Conservation (phyloP, 164 flowering plant species). For the Tetracentron sinense region DNA sequence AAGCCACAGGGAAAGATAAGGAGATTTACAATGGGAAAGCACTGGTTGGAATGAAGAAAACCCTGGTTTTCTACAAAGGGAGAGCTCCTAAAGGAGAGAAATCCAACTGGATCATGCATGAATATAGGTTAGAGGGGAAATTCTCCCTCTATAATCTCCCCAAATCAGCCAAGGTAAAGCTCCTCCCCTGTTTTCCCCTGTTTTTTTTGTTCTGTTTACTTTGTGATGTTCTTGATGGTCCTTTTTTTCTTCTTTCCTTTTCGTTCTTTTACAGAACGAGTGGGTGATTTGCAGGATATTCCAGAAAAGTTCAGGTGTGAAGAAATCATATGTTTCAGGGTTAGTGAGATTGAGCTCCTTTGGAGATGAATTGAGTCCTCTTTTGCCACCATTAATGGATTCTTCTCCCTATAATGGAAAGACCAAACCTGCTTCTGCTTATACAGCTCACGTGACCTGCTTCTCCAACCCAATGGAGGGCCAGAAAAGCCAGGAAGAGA, state of each 20-base stretch:
- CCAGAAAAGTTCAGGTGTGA: constrained; percentile 74
- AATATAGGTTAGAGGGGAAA: constrained; percentile 79
- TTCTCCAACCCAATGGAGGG: constrained; percentile 52
- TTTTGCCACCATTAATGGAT: constrained; percentile 68
- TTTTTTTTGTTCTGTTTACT: constrained; percentile 8
- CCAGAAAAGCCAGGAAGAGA: constrained; percentile 22
- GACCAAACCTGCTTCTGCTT: constrained; percentile 13
- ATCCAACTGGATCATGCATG: constrained; percentile 94
- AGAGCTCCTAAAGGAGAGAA: constrained; percentile 96
- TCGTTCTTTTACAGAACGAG: constrained; percentile 60
- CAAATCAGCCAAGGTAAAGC: constrained; percentile 57
- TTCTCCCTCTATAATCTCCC: constrained; percentile 62
- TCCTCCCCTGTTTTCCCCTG: constrained; percentile 5
- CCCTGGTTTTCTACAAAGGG: constrained; percentile 88
- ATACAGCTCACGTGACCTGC: constrained; percentile 67
- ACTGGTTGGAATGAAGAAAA: constrained; percentile 93
- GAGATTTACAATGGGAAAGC: constrained; percentile 70
- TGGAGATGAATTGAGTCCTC: constrained; percentile 35
- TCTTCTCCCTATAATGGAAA: constrained; percentile 37
- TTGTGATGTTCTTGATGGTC: neutral
- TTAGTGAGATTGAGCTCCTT: constrained; percentile 33
- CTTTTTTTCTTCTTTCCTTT: neutral
- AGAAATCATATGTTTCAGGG: constrained; percentile 60
- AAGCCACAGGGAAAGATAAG: constrained; percentile 96
- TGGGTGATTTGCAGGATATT: constrained; percentile 97